Base-by-base conservation (phyloP, 1,284 basidiomycete genomes). In the Golubevia sp. region DNA sequence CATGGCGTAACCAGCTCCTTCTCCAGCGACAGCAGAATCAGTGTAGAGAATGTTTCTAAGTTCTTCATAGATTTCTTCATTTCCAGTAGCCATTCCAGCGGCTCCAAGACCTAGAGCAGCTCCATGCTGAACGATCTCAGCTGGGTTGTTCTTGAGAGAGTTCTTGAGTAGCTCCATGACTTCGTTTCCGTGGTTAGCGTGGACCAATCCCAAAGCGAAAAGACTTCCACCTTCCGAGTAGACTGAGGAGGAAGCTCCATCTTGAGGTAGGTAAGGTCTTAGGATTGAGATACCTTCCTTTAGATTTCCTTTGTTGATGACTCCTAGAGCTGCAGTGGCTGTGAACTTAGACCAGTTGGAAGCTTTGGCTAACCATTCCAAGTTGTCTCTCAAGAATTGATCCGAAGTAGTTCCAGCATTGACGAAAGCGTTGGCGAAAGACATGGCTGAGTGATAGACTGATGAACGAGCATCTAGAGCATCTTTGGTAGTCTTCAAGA, bases 341-440 rank as follows among this genome's bases (percentile, higher is more conserved):
- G 79, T 82, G 61, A 83, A 83, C 66, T 83, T 83, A 71, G 71
- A 76, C 81, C 81, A 83, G 65, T 83, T 83, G 72, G 76, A 77
- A 18, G 81, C 81, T 64, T 80, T 80, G 49, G 79, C 79, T 23
- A 83, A 75, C 81, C 81, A 83, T 34, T 82, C 81, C 56, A 83
- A 73, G 65, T 82, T 83, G 58, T 82, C 79, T 51, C 81, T 76
- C 58, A 83, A 61, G 70, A 83, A 83, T 64, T 74, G 69, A 64
- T 83, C 81, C 58, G 78, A 81, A n/a, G 77, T 76, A 48, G 81
- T 83, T 49, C 81, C 81, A 21, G 81, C 81, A 54, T 82, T 75
- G 71, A 80, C 80, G 58, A 80, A 83, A 2, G 81, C 81, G 57
- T 83, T 83, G 56, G 81, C 77, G 49, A 83, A 76, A 52, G 77